phyloP scores from a whole-genome alignment of 441 rosid genomes.

The Syzygium syzygioides region DNA sequence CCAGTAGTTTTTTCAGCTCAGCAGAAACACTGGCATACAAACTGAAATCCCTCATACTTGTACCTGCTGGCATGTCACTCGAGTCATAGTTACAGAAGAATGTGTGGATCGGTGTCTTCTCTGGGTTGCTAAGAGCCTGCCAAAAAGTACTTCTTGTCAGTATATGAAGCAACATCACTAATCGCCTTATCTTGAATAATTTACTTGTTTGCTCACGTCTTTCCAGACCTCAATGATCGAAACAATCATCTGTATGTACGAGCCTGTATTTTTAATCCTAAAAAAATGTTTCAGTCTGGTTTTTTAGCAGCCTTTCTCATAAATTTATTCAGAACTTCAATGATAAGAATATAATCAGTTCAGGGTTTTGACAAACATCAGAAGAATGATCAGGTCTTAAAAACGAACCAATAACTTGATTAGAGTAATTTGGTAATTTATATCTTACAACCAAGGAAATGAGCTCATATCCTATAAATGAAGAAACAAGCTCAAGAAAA shows the following conservation, averaged over 20 bases:
- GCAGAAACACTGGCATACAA: neutral
- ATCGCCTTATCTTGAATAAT: neutral
- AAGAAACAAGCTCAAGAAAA: neutral
- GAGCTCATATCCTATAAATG: too few species aligned
- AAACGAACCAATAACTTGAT: neutral
- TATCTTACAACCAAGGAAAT: neutral
- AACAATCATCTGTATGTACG: too few species aligned
- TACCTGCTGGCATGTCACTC: too few species aligned
- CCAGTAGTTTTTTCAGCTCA: neutral
- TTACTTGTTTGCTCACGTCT: neutral
- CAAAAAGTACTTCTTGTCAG: slow-evolving; percentile 10
- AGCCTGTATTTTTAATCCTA: neutral
- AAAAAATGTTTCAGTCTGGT: neutral
- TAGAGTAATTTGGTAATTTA: neutral
- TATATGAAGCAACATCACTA: neutral
- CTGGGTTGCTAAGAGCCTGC: too few species aligned
- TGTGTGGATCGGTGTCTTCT: too few species aligned
- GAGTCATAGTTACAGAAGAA: too few species aligned
- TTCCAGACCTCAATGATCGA: too few species aligned
- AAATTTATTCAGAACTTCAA: neutral
- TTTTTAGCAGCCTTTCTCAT: neutral
- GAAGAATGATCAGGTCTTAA: neutral
- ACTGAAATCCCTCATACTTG: too few species aligned
- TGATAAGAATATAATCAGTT: neutral
- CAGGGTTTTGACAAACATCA: neutral